Evolutionary conservation across 2,329 filamentous ascomycete genomes (phyloP), one percentile per base, ranked within the genome.

Genomic region (Tothia fuscella): DNA sequence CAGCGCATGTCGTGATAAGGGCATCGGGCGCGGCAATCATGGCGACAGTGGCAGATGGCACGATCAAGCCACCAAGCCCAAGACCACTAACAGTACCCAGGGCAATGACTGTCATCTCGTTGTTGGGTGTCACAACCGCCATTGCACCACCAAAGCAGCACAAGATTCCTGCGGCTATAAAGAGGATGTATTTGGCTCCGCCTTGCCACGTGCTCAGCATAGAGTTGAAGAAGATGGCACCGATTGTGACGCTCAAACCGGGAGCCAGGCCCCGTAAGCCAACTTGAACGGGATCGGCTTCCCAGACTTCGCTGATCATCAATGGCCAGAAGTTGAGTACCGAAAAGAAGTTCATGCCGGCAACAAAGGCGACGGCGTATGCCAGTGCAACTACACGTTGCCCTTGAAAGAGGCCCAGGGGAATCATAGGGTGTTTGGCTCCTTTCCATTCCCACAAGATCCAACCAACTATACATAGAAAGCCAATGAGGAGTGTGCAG

Each of bases 401-500:
- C 20, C 52, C 53, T 25, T 48, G 50, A 49, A 56, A 57, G n/a
- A 60, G 49, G 28, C 58, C 56, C 6, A 51, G 46, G 3, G 62
- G 62, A 13, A 64, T 52, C 56, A 65, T 63, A 5, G 61, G 61
- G 28, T 59, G 51, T 24, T 49, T 48, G 10, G 62, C 60, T 29
- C 57, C 56, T 34, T 59, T 60, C 50, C 50, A 55, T 42, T 65
- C 61, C 48, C 54, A 63, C 5, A 59, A 42, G 6, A 59, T 38
- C 46, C 58, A 64, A 2, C 45, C 49, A n/a, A 49, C 71, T 40
- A 81, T 67, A 10, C 70, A 68, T 22, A 82, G 43, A 19, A 74
- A 54, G 19, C 85, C 85, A 50, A 89, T 86, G 36, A 89, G 63
- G 48, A 93, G 69, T 22, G 93, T 69, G 53, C 82, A 87, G 50